A percentile compares a stretch with the other conserved stretches of the same genome.
Conservation (phyloP, 495 filamentous ascomycete species). For the Oleoguttula mirabilis region DNA sequence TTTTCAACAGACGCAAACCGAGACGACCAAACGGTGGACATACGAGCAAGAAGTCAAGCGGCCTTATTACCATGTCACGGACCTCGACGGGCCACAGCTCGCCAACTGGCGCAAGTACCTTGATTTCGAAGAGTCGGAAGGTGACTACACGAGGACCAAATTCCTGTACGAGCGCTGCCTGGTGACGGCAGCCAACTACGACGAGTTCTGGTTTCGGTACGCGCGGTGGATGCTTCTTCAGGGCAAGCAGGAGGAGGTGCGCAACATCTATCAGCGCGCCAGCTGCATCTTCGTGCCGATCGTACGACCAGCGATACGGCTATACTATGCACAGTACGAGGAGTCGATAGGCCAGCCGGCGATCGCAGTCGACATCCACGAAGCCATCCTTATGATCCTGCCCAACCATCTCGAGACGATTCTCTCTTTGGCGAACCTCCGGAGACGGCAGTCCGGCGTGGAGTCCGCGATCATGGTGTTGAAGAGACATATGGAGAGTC, state of each 20-base stretch:
- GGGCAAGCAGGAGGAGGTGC: slow-evolving; percentile 78
- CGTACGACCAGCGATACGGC: slow-evolving; percentile 60
- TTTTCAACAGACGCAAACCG: slow-evolving; percentile 71
- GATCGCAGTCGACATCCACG: slow-evolving; percentile 70
- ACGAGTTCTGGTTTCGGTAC: slow-evolving; percentile 96
- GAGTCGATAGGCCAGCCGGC: slow-evolving; percentile 66
- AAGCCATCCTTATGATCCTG: slow-evolving; percentile 55
- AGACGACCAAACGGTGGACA: slow-evolving; percentile 88
- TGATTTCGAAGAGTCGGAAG: slow-evolving; percentile 86
- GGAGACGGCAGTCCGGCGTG: slow-evolving; percentile 71
- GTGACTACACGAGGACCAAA: slow-evolving; percentile 57
- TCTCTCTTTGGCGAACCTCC: slow-evolving; percentile 74
- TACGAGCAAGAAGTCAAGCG: slow-evolving; percentile 93
- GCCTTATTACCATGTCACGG: slow-evolving; percentile 93
- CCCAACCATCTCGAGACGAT: slow-evolving; percentile 82
- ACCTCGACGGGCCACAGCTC: slow-evolving; percentile 74
- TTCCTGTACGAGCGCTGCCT: slow-evolving; percentile 92
- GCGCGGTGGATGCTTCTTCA: slow-evolving; percentile 92
- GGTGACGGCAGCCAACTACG: slow-evolving; percentile 84
- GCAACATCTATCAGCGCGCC: slow-evolving; percentile 86
- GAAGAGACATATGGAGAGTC: slow-evolving; percentile 63
- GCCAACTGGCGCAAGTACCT: slow-evolving; percentile 95
- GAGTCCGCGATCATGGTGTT: slow-evolving; percentile 81
- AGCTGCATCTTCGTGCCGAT: slow-evolving; percentile 77
- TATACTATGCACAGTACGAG: slow-evolving; percentile 91